phyloP scores from a whole-genome alignment of 1,139 yeast genomes.

The Kodamaea fungicola region DNA sequence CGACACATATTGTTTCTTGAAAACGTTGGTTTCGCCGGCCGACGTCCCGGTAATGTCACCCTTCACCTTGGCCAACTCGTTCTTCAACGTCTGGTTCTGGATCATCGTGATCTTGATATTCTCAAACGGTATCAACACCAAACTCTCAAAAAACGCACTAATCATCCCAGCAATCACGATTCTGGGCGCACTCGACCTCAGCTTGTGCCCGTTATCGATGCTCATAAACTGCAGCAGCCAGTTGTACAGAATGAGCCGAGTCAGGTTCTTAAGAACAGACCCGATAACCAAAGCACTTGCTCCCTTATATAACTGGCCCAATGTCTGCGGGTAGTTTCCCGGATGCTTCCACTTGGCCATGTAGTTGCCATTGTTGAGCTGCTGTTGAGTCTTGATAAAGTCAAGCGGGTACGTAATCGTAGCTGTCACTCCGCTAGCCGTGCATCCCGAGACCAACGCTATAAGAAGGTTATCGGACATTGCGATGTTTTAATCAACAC shows the following conservation, averaged over 20 bases:
- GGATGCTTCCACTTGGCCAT: conserved; percentile 36
- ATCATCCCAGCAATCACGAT: conserved; percentile 81
- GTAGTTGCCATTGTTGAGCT: conserved; percentile 48
- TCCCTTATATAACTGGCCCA: conserved; percentile 61
- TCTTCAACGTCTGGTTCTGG: conserved; percentile 51
- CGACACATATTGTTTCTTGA: conserved; percentile 37
- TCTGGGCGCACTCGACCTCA: conserved; percentile 62
- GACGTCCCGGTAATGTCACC: conserved; percentile 27
- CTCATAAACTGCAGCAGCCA: conserved; percentile 77
- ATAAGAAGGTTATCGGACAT: conserved; percentile 41
- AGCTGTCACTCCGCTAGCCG: conserved; percentile 72
- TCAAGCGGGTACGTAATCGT: conserved; percentile 82
- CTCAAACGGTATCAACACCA: conserved; percentile 89
- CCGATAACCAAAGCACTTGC: conserved; percentile 80
- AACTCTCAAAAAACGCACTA: conserved; percentile 78
- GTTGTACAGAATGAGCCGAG: conserved; percentile 73
- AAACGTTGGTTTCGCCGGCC: conserved; percentile 14
- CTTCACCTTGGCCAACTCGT: conserved; percentile 27
- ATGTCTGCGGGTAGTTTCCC: conserved; percentile 37
- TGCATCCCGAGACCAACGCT: conserved; percentile 70
- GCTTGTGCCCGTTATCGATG: conserved; percentile 33
- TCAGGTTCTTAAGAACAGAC: conserved; percentile 64
- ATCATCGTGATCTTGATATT: conserved; percentile 83
- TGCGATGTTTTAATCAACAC: not conserved
- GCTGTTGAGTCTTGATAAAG: conserved; percentile 71